Conservation (phyloP, 768 basidiomycete genomes). For the Xerocomellus amylosporus region DNA sequence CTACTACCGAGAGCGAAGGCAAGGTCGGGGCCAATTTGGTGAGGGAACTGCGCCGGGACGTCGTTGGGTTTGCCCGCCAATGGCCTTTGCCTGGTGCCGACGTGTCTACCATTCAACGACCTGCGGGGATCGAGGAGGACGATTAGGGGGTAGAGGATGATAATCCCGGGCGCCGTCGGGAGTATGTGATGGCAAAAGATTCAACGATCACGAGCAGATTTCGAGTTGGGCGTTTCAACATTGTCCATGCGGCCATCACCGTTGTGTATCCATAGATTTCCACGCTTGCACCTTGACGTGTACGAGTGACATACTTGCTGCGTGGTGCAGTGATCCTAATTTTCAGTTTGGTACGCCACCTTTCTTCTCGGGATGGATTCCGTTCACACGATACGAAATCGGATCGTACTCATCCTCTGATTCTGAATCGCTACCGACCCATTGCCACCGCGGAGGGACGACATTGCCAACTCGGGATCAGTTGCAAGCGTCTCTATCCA, state of each 20-base stretch:
- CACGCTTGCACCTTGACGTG: neutral
- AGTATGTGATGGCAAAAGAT: conserved; percentile 41
- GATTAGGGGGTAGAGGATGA: conserved; percentile 20
- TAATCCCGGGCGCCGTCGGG: conserved; percentile 1
- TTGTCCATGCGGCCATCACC: conserved; percentile 12
- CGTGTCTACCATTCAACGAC: conserved; percentile 45
- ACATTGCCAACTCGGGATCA: too few relatives aligned
- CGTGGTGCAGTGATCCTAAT: too few relatives aligned
- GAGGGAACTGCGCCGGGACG: conserved; percentile 73
- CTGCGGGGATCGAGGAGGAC: conserved; percentile 63
- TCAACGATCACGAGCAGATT: conserved; percentile 48
- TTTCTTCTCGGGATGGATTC: too few relatives aligned
- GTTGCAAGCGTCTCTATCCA: too few relatives aligned
- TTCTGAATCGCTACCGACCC: too few relatives aligned
- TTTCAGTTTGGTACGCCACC: too few relatives aligned
- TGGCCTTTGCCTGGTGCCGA: conserved; percentile 95
- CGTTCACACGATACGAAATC: too few relatives aligned
- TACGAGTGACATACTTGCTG: too few relatives aligned
- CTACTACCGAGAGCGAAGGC: conserved; percentile 61
- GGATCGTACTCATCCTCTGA: too few relatives aligned
- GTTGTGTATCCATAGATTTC: conserved; percentile 4
- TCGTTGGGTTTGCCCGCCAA: conserved; percentile 72
- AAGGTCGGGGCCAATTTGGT: conserved; percentile 71
- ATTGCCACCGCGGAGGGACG: too few relatives aligned
- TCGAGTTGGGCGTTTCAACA: conserved; percentile 35